phyloP scores from a whole-genome alignment of 2,329 filamentous ascomycete genomes.

The Xylogone sp. region DNA sequence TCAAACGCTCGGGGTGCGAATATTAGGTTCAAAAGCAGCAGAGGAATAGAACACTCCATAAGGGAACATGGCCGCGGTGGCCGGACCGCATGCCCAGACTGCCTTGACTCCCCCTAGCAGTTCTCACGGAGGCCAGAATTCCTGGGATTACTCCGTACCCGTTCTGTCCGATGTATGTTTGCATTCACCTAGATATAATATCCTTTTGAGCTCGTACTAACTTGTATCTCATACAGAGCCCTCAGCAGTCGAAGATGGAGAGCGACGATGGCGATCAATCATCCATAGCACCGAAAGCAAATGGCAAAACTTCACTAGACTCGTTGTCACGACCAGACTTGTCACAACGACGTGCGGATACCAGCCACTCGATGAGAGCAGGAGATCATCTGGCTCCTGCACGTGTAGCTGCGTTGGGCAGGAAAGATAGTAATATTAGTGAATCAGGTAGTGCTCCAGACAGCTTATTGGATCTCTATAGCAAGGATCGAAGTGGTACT shows the following conservation, averaged over 20 bases:
- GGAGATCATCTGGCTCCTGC: slow-evolving; percentile 29
- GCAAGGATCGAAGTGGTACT: slow-evolving; percentile 18
- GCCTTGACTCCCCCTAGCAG: slow-evolving; percentile 27
- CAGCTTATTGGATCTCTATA: slow-evolving; percentile 41
- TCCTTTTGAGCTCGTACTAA: not conserved
- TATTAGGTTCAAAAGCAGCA: not conserved
- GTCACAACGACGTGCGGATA: slow-evolving; percentile 15
- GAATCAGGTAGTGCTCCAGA: slow-evolving; percentile 40
- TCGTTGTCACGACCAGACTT: slow-evolving; percentile 19
- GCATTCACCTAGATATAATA: not conserved
- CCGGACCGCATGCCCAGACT: slow-evolving; percentile 28
- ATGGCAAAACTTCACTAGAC: slow-evolving; percentile 16
- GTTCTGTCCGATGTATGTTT: slow-evolving; percentile 23
- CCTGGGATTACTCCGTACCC: slow-evolving; percentile 28
- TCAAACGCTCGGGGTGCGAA: not conserved
- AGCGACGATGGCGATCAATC: slow-evolving; percentile 13
- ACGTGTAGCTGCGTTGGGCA: slow-evolving; percentile 31
- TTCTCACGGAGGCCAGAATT: slow-evolving; percentile 22
- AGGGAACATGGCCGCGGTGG: slow-evolving; percentile 30
- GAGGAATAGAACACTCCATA: not conserved
- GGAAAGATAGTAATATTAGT: slow-evolving; percentile 38
- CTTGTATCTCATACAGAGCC: slow-evolving; percentile 7
- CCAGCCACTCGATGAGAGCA: slow-evolving; percentile 9
- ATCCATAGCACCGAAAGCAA: slow-evolving; percentile 17
- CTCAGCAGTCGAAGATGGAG: slow-evolving; percentile 10